Base-by-base conservation (phyloP, 768 basidiomycete species). In the Trametes cubensis region DNA sequence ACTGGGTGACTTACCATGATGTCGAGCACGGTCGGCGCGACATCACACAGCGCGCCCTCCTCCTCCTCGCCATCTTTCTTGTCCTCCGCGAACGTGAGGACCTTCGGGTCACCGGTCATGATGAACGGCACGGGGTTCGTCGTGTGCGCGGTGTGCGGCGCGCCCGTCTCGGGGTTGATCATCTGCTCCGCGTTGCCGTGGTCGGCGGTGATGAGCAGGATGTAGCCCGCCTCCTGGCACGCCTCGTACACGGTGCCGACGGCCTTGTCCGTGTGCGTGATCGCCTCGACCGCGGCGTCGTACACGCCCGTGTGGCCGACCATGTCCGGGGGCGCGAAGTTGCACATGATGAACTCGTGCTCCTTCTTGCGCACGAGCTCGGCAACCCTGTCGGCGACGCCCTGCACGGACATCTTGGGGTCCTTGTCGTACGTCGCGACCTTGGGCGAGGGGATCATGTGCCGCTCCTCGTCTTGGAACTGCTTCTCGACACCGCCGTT, bases 311-410 rank as follows among this genome's bases (percentile, higher is more conserved):
- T 97, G 76, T 96, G 95, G 39, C 95, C 94, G 55, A 96, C 95
- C 95, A 97, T 96, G 71, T 98, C 95, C 4, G 95, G 95, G 39
- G 95, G 95, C 4, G 95, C 95, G 74, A 96, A 97, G 78, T 96
- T 97, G 80, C 94, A 96, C 94, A 97, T 97, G 61, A 97, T 84
- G 70, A 97, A 97, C 46, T 95, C 90, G 70, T 92, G 83, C 48
- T 86, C 80, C 58, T 80, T 76, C 67, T 79, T 78, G 70, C 81
- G 82, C 65, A 98, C 83, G 8, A 94, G 81, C 74, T 93, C 88
- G 1, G 92, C 91, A n/a, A 97, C 94, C 74, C 92, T 93, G 69
- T 94, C 90, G 0, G 94, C 95, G 18, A 98, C 95, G 41, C 79
- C 83, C 65, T 92, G 88, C 4, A 86, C 94, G 71, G 87, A 90